Evolutionary conservation across 345 rosid species (phyloP).

Genomic region (Populus deltoides): DNA sequence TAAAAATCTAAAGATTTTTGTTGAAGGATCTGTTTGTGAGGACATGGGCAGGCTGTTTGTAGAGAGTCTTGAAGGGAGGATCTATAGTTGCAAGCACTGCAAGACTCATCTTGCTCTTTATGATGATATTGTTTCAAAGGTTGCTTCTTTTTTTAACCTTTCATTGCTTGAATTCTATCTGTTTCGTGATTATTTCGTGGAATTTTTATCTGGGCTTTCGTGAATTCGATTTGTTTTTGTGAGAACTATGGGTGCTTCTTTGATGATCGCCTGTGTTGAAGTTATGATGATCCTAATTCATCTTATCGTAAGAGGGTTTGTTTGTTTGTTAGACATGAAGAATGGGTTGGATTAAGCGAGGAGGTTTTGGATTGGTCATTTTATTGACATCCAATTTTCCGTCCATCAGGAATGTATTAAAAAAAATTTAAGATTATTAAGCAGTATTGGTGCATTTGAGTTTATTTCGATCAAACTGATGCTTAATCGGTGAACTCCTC

Average conservation of each 20-base stretch:
- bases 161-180: slow-evolving; percentile 4
- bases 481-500: background rate
- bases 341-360: background rate
- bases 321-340: background rate
- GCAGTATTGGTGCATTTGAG: background rate
- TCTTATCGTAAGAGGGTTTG: background rate
- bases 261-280: slow-evolving; percentile 4
- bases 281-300: background rate
- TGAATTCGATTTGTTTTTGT: slow-evolving; percentile 12
- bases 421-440: background rate
- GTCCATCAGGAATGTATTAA: background rate
- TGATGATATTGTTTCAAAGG: slow-evolving; percentile 85
- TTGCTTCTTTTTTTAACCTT: slow-evolving; percentile 22
- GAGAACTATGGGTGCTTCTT: background rate
- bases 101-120: slow-evolving; percentile 76
- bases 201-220: slow-evolving; percentile 26
- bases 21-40: slow-evolving; percentile 11
- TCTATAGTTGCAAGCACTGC: slow-evolving; percentile 94
- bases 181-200: slow-evolving; percentile 10
- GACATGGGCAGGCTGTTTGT: slow-evolving; percentile 90
- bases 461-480: background rate
- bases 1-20: background rate
- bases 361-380: background rate
- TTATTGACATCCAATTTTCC: background rate
- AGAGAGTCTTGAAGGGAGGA: slow-evolving; percentile 84